These are phyloP conservation scores for Fusarium brevicatenulatum DNA, from an alignment of 2,329 filamentous ascomycete genomes.

Conservation along the genomic window DNA sequence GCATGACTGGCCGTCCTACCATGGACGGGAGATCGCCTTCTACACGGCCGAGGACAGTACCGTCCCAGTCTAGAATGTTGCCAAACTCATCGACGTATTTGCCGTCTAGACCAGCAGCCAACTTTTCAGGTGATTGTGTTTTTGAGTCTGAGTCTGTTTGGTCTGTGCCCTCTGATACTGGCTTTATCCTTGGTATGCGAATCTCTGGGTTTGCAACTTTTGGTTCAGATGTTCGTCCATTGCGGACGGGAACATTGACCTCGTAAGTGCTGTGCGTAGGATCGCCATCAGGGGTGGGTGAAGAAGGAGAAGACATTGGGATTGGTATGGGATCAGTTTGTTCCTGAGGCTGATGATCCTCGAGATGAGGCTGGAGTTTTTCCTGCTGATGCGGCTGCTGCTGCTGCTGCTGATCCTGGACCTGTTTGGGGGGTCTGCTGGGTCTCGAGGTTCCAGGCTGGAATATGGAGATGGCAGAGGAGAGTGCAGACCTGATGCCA, in stretches of 20 bases:
- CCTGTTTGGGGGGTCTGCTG: slow-evolving; percentile 16
- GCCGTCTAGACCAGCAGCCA: slow-evolving; percentile 57
- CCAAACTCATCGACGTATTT: slow-evolving; percentile 64
- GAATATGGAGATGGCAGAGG: slow-evolving; percentile 20
- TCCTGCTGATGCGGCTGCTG: neutral
- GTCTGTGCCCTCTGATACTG: slow-evolving; percentile 45
- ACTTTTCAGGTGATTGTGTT: slow-evolving; percentile 44
- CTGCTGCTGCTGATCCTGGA: slow-evolving; percentile 9
- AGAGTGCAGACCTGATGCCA: slow-evolving; percentile 25
- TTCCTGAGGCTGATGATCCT: slow-evolving; percentile 7
- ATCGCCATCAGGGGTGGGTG: slow-evolving; percentile 33
- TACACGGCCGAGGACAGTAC: slow-evolving; percentile 62
- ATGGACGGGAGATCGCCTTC: slow-evolving; percentile 66
- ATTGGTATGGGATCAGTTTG: neutral
- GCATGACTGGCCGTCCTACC: slow-evolving; percentile 59
- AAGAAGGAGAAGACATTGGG: slow-evolving; percentile 9
- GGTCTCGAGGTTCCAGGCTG: slow-evolving; percentile 8
- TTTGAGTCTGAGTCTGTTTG: slow-evolving; percentile 1
- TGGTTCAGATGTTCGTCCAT: slow-evolving; percentile 20
- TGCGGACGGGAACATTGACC: slow-evolving; percentile 40
- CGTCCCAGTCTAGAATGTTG: slow-evolving; percentile 61
- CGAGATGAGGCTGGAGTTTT: neutral
- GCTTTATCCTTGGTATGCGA: slow-evolving; percentile 54
- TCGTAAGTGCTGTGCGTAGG: slow-evolving; percentile 44
- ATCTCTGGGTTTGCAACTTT: slow-evolving; percentile 41